Conservation (phyloP, 2,329 filamentous ascomycete species). For the Plenodomus biglobosus region DNA sequence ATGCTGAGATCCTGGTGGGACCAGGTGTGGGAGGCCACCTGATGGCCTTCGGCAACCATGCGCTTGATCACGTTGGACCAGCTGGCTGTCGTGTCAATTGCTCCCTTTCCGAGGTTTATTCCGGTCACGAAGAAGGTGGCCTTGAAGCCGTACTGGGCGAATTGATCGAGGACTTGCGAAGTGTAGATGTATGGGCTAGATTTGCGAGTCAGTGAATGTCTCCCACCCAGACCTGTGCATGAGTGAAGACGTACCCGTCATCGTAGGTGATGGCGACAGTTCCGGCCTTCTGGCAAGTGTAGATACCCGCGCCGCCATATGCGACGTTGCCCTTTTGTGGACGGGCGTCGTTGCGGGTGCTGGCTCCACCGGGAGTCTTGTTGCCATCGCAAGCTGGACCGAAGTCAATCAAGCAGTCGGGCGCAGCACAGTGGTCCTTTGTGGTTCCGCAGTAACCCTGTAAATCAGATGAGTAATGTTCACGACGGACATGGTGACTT, state of each 20-base stretch:
- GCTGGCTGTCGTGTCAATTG: conserved; percentile 53
- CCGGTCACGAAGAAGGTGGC: conserved; percentile 69
- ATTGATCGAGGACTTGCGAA: conserved; percentile 60
- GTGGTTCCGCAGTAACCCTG: conserved; percentile 57
- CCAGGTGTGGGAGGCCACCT: conserved; percentile 62
- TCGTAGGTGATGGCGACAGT: conserved; percentile 69
- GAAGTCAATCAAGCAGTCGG: conserved; percentile 63
- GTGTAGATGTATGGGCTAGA: conserved; percentile 60
- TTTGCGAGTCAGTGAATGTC: background rate
- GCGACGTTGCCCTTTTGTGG: conserved; percentile 56
- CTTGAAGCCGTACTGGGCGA: conserved; percentile 59
- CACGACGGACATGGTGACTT: background rate
- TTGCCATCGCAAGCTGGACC: conserved; percentile 64
- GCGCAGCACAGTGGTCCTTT: conserved; percentile 59
- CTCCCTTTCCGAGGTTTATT: conserved; percentile 59
- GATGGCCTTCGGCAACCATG: conserved; percentile 59
- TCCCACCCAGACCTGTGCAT: too few species aligned
- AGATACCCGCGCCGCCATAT: conserved; percentile 61
- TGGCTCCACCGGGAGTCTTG: conserved; percentile 54
- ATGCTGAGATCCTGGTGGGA: conserved; percentile 54
- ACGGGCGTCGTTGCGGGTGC: conserved; percentile 56
- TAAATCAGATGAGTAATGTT: background rate
- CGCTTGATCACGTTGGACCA: conserved; percentile 57
- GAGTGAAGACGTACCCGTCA: conserved; percentile 52
- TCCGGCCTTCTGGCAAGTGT: conserved; percentile 55